These are phyloP conservation scores for Gossypium davidsonii DNA, from an alignment of 441 rosid species.

Conservation along the genomic window DNA sequence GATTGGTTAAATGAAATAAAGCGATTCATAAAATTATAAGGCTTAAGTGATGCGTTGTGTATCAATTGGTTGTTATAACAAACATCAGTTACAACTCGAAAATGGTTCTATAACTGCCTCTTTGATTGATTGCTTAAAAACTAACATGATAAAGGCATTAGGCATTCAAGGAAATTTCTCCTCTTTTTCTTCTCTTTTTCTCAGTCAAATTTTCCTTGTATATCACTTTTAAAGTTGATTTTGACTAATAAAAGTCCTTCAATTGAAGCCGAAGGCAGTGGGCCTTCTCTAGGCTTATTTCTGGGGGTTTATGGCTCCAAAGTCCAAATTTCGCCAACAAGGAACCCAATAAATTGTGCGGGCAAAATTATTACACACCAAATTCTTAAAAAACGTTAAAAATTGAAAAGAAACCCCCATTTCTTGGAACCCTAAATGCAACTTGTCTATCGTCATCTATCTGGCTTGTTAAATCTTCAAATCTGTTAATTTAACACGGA, in stretches of 20 bases:
- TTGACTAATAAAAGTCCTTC: background rate
- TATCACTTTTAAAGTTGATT: background rate
- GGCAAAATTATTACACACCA: background rate
- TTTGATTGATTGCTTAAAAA: too few species aligned
- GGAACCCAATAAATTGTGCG: background rate
- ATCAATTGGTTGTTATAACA: too few species aligned
- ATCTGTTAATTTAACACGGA: background rate
- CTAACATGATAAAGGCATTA: too few species aligned
- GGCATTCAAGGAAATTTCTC: too few species aligned
- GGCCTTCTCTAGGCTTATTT: background rate
- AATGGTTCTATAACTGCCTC: too few species aligned
- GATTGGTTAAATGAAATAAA: too few species aligned
- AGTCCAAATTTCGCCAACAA: background rate
- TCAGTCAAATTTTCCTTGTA: too few species aligned
- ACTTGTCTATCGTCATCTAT: background rate
- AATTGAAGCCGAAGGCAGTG: background rate
- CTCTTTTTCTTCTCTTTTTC: too few species aligned
- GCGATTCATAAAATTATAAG: too few species aligned
- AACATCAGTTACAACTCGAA: too few species aligned
- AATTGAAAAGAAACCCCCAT: background rate
- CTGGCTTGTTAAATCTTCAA: background rate
- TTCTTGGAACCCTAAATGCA: slow-evolving; percentile 15
- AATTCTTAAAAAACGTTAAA: background rate
- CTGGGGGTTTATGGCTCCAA: background rate
- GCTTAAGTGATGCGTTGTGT: too few species aligned